These are phyloP conservation scores for Cairneyella variabilis DNA, from an alignment of 495 filamentous ascomycete species.

Conservation along the genomic window DNA sequence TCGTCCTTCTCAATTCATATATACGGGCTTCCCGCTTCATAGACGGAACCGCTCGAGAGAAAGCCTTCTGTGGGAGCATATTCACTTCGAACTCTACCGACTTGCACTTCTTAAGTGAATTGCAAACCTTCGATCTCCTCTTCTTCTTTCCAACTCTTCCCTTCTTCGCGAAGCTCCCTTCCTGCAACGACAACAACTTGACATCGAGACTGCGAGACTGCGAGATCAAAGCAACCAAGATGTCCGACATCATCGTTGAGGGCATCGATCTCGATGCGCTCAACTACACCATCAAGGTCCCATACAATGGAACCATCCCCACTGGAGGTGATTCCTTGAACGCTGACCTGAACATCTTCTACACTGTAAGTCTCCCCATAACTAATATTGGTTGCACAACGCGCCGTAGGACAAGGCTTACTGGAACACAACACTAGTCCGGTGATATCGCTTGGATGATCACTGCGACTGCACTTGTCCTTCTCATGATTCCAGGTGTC, in stretches of 20 bases:
- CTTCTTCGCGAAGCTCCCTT: slow-evolving; percentile 1
- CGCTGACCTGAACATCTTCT: slow-evolving; percentile 76
- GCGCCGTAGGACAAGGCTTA: not conserved
- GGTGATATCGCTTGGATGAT: slow-evolving; percentile 95
- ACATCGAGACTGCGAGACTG: not conserved
- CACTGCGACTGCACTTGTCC: slow-evolving; percentile 78
- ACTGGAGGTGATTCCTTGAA: slow-evolving; percentile 73
- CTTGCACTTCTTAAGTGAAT: slow-evolving; percentile 15
- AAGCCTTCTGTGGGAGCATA: no score
- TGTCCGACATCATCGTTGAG: slow-evolving; percentile 20
- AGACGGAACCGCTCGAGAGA: no score
- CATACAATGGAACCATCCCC: slow-evolving; percentile 60
- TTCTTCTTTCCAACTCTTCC: not conserved
- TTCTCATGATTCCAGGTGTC: slow-evolving; percentile 98
- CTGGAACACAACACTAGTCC: slow-evolving; percentile 56
- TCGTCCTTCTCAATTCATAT: no score
- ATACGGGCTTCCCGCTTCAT: no score
- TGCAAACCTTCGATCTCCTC: slow-evolving; percentile 8
- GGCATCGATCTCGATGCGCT: slow-evolving; percentile 39
- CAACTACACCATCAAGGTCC: slow-evolving; percentile 40
- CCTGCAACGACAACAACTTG: not conserved
- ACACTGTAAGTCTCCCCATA: slow-evolving; percentile 51
- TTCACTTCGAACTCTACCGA: not conserved
- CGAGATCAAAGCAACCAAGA: not conserved
- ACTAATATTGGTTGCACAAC: not conserved